Conservation (phyloP, 306 rosid species). For the Fagus crenata region DNA sequence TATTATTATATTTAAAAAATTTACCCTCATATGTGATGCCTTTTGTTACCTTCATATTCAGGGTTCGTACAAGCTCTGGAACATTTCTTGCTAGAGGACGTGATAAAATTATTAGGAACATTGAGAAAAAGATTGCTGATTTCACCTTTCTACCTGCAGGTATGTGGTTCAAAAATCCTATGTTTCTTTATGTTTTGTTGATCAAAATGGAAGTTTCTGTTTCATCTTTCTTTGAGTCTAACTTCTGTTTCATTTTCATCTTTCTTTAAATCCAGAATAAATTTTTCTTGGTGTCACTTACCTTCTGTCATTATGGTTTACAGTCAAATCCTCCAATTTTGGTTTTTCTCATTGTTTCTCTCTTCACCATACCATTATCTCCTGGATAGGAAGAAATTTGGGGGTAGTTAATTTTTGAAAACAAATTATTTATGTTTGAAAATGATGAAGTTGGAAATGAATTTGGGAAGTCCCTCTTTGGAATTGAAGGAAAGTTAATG, state of each 20-base stretch:
- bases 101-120: slow-evolving; percentile 71
- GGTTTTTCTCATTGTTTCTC: background rate
- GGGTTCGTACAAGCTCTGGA: slow-evolving; percentile 97
- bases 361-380: background rate
- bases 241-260: background rate
- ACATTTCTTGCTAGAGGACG: slow-evolving; percentile 92
- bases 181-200: slow-evolving; percentile 22
- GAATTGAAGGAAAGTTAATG: slow-evolving; percentile 1
- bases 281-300: background rate
- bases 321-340: background rate
- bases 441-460: slow-evolving; percentile 1
- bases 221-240: background rate
- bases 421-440: slow-evolving; percentile 3
- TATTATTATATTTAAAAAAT: background rate
- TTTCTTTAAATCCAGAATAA: background rate
- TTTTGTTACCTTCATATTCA: slow-evolving; percentile 21
- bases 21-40: background rate
- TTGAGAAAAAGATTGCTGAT: slow-evolving; percentile 85
- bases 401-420: background rate
- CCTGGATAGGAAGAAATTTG: background rate
- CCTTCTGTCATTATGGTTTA: background rate
- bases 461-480: background rate
- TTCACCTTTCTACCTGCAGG: slow-evolving; percentile 86
- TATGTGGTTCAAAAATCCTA: slow-evolving; percentile 37
- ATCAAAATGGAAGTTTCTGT: slow-evolving; percentile 10